phyloP scores from a whole-genome alignment of 139 green algal species.

The Pseudopediastrum boryanum region DNA sequence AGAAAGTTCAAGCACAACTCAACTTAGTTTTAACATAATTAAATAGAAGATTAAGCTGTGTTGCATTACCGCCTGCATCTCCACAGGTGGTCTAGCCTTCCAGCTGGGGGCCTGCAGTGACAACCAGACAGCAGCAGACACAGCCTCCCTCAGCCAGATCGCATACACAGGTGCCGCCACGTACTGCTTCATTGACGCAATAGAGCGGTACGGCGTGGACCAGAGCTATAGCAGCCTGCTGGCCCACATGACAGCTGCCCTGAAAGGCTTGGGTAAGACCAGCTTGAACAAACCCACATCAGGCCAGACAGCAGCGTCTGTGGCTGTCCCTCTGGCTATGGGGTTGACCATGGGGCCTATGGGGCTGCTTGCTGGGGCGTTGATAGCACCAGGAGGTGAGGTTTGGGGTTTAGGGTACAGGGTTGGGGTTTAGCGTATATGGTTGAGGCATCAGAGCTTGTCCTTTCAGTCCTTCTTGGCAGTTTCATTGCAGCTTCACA shows the following conservation, averaged over 20 bases:
- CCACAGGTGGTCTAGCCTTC: slow-evolving; percentile 7
- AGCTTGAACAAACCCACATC: neutral
- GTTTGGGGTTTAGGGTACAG: too few species aligned
- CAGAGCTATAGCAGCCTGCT: slow-evolving; percentile 21
- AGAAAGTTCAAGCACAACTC: too few species aligned
- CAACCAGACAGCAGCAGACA: slow-evolving; percentile 28
- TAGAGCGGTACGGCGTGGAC: slow-evolving; percentile 6
- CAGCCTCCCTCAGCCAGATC: neutral
- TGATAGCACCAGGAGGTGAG: too few species aligned
- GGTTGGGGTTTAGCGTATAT: too few species aligned
- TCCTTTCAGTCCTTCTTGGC: too few species aligned
- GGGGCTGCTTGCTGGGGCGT: slow-evolving; percentile 6
- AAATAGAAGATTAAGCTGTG: too few species aligned
- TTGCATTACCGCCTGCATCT: too few species aligned
- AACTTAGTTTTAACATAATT: too few species aligned
- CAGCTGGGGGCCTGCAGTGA: slow-evolving; percentile 28
- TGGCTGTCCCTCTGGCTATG: slow-evolving; percentile 4
- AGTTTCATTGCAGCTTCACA: too few species aligned
- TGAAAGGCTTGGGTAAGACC: neutral
- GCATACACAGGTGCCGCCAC: slow-evolving; percentile 35
- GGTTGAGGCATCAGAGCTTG: too few species aligned
- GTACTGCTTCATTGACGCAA: slow-evolving; percentile 26
- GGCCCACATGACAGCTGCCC: neutral
- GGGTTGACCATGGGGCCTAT: neutral
- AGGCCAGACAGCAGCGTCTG: neutral